A percentile compares a stretch with the other conserved stretches of the same genome.
phyloP scores from a whole-genome alignment of 192 early-diverging fungal species.

The Coemansia sp. region DNA sequence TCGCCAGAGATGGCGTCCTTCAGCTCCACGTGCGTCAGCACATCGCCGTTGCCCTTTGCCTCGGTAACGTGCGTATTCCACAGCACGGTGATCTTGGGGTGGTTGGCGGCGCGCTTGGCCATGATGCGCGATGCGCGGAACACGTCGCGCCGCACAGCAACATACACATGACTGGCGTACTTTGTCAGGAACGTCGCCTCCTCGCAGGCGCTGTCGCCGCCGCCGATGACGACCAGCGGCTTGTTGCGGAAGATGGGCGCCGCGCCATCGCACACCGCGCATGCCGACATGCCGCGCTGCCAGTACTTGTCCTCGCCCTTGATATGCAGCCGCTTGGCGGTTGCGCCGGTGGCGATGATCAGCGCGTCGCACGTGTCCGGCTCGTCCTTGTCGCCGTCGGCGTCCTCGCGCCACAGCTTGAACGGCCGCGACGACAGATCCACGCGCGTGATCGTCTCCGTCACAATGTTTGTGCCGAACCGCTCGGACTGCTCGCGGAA shows the following conservation, averaged over 20 bases:
- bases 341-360: conserved; percentile 96
- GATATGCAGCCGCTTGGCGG: conserved; percentile 90
- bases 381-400: conserved; percentile 63
- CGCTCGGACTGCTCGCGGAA: conserved; percentile 82
- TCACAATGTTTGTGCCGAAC: conserved; percentile 85
- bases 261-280: conserved; percentile 98
- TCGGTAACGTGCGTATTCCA: conserved; percentile 87
- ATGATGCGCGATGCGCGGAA: conserved; percentile 97
- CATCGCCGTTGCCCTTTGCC: conserved; percentile 82
- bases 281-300: conserved; percentile 99
- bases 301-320: conserved; percentile 91
- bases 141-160: conserved; percentile 91
- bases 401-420: conserved; percentile 83
- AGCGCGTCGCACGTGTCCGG: conserved; percentile 79
- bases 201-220: conserved; percentile 94
- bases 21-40: conserved; percentile 71
- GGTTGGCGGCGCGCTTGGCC: conserved; percentile 78
- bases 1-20: conserved; percentile 77
- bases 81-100: conserved; percentile 91
- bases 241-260: conserved; percentile 97
- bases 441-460: conserved; percentile 88
- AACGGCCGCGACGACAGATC: conserved; percentile 80
- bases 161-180: conserved; percentile 93
- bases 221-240: conserved; percentile 93
- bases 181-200: conserved; percentile 97